Evolutionary conservation across 1,284 basidiomycete genomes (phyloP).

Genomic region (Marasmius fiardii): DNA sequence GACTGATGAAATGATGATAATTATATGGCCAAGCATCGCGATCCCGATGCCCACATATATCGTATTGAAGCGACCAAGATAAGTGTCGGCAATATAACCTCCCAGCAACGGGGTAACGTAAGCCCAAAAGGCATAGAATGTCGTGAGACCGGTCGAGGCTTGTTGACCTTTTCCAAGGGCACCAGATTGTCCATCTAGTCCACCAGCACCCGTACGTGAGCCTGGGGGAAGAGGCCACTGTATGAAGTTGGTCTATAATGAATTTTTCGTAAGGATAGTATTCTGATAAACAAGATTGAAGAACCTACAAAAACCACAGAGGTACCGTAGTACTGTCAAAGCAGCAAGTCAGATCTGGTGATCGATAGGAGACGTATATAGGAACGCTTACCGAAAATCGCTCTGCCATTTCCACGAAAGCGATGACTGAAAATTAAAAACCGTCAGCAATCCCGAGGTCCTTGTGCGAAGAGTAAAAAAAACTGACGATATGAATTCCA

Average conservation of each 20-base stretch:
- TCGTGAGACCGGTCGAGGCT: constrained; percentile 66
- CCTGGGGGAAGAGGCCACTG: constrained; percentile 64
- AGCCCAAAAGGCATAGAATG: constrained; percentile 61
- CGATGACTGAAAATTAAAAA: constrained; percentile 53
- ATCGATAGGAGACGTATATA: background rate
- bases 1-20: constrained; percentile 57
- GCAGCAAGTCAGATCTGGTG: constrained; percentile 5
- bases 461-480: constrained; percentile 16
- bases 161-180: constrained; percentile 67
- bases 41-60: constrained; percentile 46
- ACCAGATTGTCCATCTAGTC: constrained; percentile 55
- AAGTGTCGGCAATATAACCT: constrained; percentile 51
- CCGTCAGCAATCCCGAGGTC: constrained; percentile 9
- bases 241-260: constrained; percentile 64
- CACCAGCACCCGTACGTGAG: constrained; percentile 67
- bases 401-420: constrained; percentile 69
- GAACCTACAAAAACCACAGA: constrained; percentile 11
- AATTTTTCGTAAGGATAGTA: background rate
- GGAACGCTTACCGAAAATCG: constrained; percentile 60
- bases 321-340: constrained; percentile 35
- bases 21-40: constrained; percentile 49
- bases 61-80: constrained; percentile 66
- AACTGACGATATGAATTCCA: constrained; percentile 64
- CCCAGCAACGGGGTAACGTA: background rate
- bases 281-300: background rate